Evolutionary conservation across 768 basidiomycete genomes (phyloP).

Genomic region (Collybiopsis luxurians): DNA sequence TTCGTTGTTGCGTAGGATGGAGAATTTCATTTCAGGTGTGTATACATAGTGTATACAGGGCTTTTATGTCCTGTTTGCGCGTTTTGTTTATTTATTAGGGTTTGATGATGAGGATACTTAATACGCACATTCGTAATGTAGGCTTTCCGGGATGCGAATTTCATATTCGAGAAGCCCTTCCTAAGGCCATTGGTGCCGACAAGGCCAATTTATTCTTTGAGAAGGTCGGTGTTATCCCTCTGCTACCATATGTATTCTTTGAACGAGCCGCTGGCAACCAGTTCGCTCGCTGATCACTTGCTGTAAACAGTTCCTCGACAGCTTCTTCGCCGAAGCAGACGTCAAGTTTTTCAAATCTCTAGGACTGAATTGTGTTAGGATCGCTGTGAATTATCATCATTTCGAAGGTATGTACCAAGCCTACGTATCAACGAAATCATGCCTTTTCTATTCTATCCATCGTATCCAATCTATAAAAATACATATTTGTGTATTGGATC

Average conservation of each 20-base stretch:
- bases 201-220: slow-evolving; percentile 60
- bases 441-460: not conserved
- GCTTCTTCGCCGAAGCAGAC: slow-evolving; percentile 58
- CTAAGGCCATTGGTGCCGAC: slow-evolving; percentile 45
- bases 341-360: slow-evolving; percentile 53
- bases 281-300: too few species aligned
- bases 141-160: slow-evolving; percentile 61
- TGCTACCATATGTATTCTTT: too few species aligned
- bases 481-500: too few species aligned
- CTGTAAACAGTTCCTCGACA: slow-evolving; percentile 60
- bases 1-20: slow-evolving; percentile 32
- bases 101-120: too few species aligned
- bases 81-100: too few species aligned
- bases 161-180: slow-evolving; percentile 52
- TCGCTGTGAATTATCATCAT: slow-evolving; percentile 52
- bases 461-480: too few species aligned
- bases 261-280: too few species aligned
- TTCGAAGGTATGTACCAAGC: slow-evolving; percentile 31
- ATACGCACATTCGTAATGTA: slow-evolving; percentile 2
- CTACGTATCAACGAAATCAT: not conserved
- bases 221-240: slow-evolving; percentile 44
- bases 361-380: slow-evolving; percentile 56
- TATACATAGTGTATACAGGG: too few species aligned
- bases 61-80: too few species aligned
- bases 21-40: slow-evolving; percentile 47